Evolutionary conservation across 139 green algal genomes (phyloP).

Genomic region (Coelastrella sp.): DNA sequence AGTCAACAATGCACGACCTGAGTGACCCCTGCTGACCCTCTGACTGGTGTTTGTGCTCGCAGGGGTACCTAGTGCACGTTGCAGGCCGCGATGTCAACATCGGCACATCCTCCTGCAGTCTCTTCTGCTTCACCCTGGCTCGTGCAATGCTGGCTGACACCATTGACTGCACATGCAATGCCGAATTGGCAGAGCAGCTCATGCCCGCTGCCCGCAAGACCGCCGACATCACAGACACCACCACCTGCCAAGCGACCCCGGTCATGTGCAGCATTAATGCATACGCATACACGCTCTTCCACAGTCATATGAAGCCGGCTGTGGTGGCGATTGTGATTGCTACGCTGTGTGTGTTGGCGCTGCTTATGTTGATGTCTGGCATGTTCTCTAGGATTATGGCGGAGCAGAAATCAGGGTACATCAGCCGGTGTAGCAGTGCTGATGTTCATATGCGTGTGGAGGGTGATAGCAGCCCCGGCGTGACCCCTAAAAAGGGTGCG

Average conservation of each 20-base stretch:
- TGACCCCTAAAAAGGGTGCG: background rate
- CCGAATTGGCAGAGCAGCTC: background rate
- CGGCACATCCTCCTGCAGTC: slow-evolving; percentile 38
- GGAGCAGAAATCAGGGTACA: slow-evolving; percentile 25
- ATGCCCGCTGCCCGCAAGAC: background rate
- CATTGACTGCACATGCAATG: slow-evolving; percentile 51
- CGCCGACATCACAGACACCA: background rate
- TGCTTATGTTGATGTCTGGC: slow-evolving; percentile 21
- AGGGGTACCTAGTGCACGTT: slow-evolving; percentile 42
- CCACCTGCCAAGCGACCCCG: background rate
- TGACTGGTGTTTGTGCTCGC: background rate
- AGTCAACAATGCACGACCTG: too few species aligned
- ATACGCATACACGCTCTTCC: background rate
- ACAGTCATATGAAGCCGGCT: slow-evolving; percentile 32
- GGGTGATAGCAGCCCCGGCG: background rate
- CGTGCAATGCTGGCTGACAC: slow-evolving; percentile 42
- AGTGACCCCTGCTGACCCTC: background rate
- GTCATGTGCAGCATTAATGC: slow-evolving; percentile 40
- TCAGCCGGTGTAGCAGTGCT: slow-evolving; percentile 2
- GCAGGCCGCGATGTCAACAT: slow-evolving; percentile 38
- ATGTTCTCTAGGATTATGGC: background rate
- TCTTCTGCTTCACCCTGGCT: slow-evolving; percentile 48
- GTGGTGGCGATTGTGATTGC: slow-evolving; percentile 19
- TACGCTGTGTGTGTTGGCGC: background rate
- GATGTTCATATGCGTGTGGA: background rate